Base-by-base conservation (phyloP, 2,329 filamentous ascomycete species). In the Exophiala lecanii-corni region DNA sequence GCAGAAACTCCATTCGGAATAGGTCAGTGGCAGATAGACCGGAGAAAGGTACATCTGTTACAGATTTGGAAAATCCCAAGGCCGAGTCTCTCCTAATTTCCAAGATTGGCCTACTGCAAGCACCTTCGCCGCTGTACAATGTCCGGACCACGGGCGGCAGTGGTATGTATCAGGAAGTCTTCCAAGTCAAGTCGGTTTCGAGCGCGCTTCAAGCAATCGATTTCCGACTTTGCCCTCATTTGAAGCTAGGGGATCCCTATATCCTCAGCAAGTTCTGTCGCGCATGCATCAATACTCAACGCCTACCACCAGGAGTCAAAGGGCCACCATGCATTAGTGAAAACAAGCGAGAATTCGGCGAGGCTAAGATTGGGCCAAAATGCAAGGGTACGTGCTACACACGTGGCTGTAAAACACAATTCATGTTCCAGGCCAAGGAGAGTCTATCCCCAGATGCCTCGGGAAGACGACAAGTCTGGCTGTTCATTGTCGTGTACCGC, bases 401-500 rank as follows among this genome's bases (percentile, higher is more conserved):
- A n/a, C 45, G 53, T 17, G 51, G 51, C 2, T 57, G 55, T 28
- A 53, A 49, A 38, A 57, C 53, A 20, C 47, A 54, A 33, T 57
- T 55, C 42, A 57, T 57, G 55, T 57, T 57, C 43, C 55, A 57
- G 32, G 33, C 53, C 7, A 44, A 53, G n/a, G 55, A 57, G 33
- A 51, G 46, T 31, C 38, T 55, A 9, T 41, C 51, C 4, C 53
- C 55, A 3, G 55, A 57, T 43, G 47, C 43, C 7, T 54, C 53
- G n/a, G 55, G 55, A 2, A 38, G 55, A 21, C 43, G 51, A 9
- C 55, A 57, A 37, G 49, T 57, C 5, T 57, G 55, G 55, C 39
- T 57, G 30, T 51, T 57, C 32, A 40, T 57, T 31, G 55, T 50
- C 4, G 37, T 54, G 10, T 57, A 55, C 38, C 51, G 55, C n/a